Evolutionary conservation across 108 stramenopile genomes (phyloP), one percentile per base, ranked within the genome.

Genomic region (Craspedostauros australis): DNA sequence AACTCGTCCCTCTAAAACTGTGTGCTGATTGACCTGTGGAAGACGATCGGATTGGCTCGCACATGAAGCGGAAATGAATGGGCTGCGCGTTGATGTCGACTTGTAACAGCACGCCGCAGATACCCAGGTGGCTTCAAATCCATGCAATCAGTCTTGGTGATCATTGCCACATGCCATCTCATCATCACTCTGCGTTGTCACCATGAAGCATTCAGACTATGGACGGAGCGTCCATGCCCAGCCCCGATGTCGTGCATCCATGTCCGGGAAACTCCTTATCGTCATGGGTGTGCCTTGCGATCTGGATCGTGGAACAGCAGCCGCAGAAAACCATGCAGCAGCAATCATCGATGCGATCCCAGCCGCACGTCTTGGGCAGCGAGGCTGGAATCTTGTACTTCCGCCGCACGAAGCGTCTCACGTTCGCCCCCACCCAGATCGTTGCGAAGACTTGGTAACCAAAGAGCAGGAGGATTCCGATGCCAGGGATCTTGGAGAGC

Each of bases 261-360:
- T 45, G 59, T 8, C 77, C 84, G 14, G 79, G 76, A 36, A 68
- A 76, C 32, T 75, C 75, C 48, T 85, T 80, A 40, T 85, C 79
- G 66, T 85, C 71, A 37, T 80, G 79, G 12, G 84, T 85, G 32
- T 85, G 84, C 8, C 84, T 58, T 14, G 79, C 78, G 77, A 85
- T 80, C 53, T 85, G 84, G 43, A 80, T 72, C 14, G 65, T 28
- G 2, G 84, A 66, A 49, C 84, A 85, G 46, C 79, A 80, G 8
- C 67, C 54, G 55, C 79, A 85, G 53, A 67, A 76, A 22, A 70
- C 39, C 60, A 77, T 72, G 58, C 73, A 70, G 39, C 73, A 78
- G 8, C 43, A 32, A 48, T 85, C 84, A 14, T 85, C 84, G 33
- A 69, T 44, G 11, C 30, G 52, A 49, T 42, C 38, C 15, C 1